Evolutionary conservation across 106 monocot species (phyloP).

Genomic region (Platanthera guangdongensis): DNA sequence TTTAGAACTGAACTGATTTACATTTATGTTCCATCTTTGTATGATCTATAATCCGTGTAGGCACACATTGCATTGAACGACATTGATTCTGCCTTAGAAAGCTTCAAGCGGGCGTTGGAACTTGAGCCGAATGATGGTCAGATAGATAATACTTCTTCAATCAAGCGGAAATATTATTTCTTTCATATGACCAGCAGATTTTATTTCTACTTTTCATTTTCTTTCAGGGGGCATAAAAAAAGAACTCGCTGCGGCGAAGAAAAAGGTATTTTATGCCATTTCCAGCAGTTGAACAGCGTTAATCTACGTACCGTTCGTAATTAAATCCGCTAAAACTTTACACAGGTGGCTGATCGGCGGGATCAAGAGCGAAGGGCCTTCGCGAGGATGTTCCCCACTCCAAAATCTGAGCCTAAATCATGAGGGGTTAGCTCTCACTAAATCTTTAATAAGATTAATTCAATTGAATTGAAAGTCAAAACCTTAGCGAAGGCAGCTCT

Average conservation of each 20-base stretch:
- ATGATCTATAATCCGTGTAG: constrained; percentile 10
- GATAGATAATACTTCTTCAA: neutral
- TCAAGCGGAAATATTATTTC: neutral
- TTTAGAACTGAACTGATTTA: too few relatives aligned
- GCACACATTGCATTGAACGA: constrained; percentile 71
- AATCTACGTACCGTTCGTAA: neutral
- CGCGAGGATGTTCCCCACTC: constrained; percentile 59
- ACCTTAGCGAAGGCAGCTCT: too few relatives aligned
- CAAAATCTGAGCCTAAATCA: constrained; percentile 18
- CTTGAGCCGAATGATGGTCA: constrained; percentile 84
- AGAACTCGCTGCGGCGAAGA: constrained; percentile 68
- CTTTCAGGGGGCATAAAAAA: constrained; percentile 61
- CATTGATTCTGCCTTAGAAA: constrained; percentile 76
- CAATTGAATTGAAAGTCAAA: too few relatives aligned
- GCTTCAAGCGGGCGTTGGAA: constrained; percentile 73
- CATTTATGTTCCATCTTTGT: too few relatives aligned
- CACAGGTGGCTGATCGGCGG: constrained; percentile 69
- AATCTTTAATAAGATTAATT: too few relatives aligned
- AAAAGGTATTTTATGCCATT: constrained; percentile 34
- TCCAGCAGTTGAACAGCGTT: too few relatives aligned
- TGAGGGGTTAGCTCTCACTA: constrained; percentile 2
- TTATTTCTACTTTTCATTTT: neutral
- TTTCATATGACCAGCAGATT: neutral
- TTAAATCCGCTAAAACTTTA: neutral
- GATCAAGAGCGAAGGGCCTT: constrained; percentile 56